Percentiles rank a stretch among this genome's conserved stretches.
Conservation (phyloP, 1,284 basidiomycete species). For the Stereum hirsutum region DNA sequence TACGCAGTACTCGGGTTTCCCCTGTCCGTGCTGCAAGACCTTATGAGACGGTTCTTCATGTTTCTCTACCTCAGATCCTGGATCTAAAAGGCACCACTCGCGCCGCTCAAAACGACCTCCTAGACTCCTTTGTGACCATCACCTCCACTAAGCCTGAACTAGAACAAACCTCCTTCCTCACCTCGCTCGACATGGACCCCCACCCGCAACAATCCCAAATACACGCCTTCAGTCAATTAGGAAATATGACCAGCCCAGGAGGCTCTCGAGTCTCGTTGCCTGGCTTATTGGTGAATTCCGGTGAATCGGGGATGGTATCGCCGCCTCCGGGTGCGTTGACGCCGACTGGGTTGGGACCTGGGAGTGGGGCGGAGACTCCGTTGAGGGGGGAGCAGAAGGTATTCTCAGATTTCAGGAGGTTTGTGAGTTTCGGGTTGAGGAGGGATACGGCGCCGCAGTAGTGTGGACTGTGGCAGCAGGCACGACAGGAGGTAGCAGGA, state of each 20-base stretch:
- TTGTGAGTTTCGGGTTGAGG: constrained; percentile 79
- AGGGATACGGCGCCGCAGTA: constrained; percentile 46
- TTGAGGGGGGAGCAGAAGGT: constrained; percentile 55
- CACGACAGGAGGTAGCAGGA: too few relatives aligned
- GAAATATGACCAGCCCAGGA: constrained; percentile 46
- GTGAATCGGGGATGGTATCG: constrained; percentile 39
- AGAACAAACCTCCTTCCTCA: constrained; percentile 83
- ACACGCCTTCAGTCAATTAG: too few relatives aligned
- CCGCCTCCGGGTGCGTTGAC: constrained; percentile 50
- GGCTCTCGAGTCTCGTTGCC: constrained; percentile 49
- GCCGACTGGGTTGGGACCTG: constrained; percentile 43
- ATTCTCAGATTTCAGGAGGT: constrained; percentile 77
- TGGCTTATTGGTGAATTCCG: constrained; percentile 19
- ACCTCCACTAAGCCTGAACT: constrained; percentile 86
- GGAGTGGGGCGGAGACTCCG: constrained; percentile 25
- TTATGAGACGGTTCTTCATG: not conserved
- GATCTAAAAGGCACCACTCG: constrained; percentile 93
- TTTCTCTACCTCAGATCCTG: constrained; percentile 56
- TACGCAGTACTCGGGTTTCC: constrained; percentile 26
- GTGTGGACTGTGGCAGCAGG: constrained; percentile 1
- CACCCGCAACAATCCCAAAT: constrained; percentile 22
- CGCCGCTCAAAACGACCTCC: constrained; percentile 77
- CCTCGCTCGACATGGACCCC: constrained; percentile 91
- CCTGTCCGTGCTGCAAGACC: too few relatives aligned
- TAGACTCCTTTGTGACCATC: constrained; percentile 86